phyloP scores from a whole-genome alignment of 306 rosid species.

The Lathyrus aphaca region DNA sequence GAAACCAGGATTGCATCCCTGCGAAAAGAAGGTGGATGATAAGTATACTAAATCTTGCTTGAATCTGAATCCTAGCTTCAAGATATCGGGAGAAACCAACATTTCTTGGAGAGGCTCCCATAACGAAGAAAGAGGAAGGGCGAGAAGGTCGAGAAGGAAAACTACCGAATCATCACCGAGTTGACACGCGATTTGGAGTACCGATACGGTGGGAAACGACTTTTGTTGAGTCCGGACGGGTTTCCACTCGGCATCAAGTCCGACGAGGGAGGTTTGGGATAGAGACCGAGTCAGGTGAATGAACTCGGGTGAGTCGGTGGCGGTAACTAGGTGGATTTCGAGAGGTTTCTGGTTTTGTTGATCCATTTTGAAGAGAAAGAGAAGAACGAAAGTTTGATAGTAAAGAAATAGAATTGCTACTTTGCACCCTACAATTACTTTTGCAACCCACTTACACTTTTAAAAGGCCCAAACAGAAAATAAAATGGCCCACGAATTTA shows the following conservation, averaged over 20 bases:
- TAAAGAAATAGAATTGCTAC: not conserved
- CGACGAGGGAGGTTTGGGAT: slow-evolving; percentile 66
- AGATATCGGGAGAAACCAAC: slow-evolving; percentile 60
- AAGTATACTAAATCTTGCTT: slow-evolving; percentile 83
- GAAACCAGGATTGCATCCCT: slow-evolving; percentile 73
- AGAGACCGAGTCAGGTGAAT: slow-evolving; percentile 45
- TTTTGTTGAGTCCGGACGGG: slow-evolving; percentile 54
- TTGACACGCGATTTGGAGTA: slow-evolving; percentile 85
- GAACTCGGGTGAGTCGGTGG: slow-evolving; percentile 75
- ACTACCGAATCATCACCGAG: slow-evolving; percentile 50
- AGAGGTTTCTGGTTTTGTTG: slow-evolving; percentile 37
- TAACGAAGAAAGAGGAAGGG: slow-evolving; percentile 60
- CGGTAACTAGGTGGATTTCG: slow-evolving; percentile 54
- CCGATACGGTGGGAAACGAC: slow-evolving; percentile 65
- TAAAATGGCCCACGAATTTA: no score
- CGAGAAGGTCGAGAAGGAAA: slow-evolving; percentile 68
- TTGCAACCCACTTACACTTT: no score
- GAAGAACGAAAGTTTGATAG: not conserved
- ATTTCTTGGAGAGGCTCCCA: slow-evolving; percentile 62
- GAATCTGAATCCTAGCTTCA: slow-evolving; percentile 84
- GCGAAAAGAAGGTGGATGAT: slow-evolving; percentile 70
- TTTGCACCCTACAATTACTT: not conserved
- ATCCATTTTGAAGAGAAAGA: slow-evolving; percentile 48
- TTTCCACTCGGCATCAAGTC: slow-evolving; percentile 95
- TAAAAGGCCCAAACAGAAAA: no score